Evolutionary conservation across 306 rosid genomes (phyloP).

Genomic region (Elaeagnus macrophylla): DNA sequence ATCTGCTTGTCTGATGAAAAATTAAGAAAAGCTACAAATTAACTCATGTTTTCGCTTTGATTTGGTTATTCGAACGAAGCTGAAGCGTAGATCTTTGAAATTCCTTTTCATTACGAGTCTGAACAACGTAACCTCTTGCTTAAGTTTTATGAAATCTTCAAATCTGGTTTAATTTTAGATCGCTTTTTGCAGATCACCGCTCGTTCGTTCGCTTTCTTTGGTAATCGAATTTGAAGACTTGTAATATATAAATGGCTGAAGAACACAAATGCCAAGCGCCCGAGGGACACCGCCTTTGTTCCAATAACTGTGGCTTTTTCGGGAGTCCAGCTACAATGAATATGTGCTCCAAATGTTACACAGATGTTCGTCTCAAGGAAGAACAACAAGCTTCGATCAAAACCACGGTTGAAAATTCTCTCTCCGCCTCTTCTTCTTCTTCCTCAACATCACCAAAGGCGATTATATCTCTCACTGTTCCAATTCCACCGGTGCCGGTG

Average conservation of each 20-base stretch:
- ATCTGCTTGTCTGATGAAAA: too few species aligned
- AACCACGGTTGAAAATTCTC: slow-evolving; percentile 69
- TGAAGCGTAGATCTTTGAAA: too few species aligned
- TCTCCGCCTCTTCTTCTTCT: slow-evolving; percentile 31
- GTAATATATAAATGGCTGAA: slow-evolving; percentile 53
- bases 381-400: slow-evolving; percentile 66
- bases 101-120: too few species aligned
- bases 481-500: slow-evolving; percentile 17
- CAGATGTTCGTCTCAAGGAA: slow-evolving; percentile 47
- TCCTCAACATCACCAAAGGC: background rate
- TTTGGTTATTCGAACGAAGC: too few species aligned
- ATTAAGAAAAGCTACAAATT: too few species aligned
- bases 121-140: too few species aligned
- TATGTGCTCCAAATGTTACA: slow-evolving; percentile 85
- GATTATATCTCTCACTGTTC: slow-evolving; percentile 8
- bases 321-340: slow-evolving; percentile 85
- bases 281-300: slow-evolving; percentile 76
- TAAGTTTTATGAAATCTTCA: too few species aligned
- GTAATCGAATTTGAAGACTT: too few species aligned
- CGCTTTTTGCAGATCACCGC: too few species aligned
- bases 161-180: too few species aligned
- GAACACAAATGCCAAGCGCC: slow-evolving; percentile 83
- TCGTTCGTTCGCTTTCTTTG: too few species aligned
- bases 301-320: slow-evolving; percentile 90
- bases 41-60: too few species aligned